Evolutionary conservation across 129 eudicot species (phyloP), one percentile per base, ranked within the genome.

Genomic region (Tanacetum coccineum): DNA sequence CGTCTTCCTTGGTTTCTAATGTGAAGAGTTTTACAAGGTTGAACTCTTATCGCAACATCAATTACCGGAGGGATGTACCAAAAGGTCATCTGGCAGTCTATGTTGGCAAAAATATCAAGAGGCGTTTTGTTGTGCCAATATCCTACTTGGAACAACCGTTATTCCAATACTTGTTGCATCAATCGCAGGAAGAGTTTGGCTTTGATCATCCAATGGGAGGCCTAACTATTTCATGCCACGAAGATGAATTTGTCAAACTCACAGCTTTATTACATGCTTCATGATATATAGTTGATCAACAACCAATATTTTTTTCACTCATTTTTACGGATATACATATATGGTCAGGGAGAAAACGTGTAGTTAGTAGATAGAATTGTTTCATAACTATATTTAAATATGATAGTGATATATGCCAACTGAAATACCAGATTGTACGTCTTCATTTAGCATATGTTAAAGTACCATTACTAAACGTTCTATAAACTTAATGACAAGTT

Each of bases 171-270:
- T 60, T 71, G 44, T 49, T 71, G 76, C 68, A 60, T 32, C 68
- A 61, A 61, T 71, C 76, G 0, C 68, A 71, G 61, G 68, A 71
- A 48, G 68, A 71, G 3, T 71, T 60, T 9, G 68, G 68, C 51
- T 71, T 60, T 49, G 62, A 71, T 48, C 76, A 71, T 49, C 62
- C 76, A 2, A 61, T 61, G 76, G 76, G 76, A 61, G 76, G 76
- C 51, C 61, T 71, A 30, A 71, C 76, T 17, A 61, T 71, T 61
- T 71, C 53, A 12, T 71, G 76, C 76, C 52, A 71, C 13, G 76
- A 60, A 71, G 67, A 71, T 49, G 68, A 50, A 51, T 71, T 71
- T 61, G 61, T 71, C 26, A 21, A 71, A 68, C 68, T 71, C 62
- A 71, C 51, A 12, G 3, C 26, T 20, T 15, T 28, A 1, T 19